Evolutionary conservation across 2,329 filamentous ascomycete species (phyloP).

Genomic region (Exophiala phaeomuriformis): DNA sequence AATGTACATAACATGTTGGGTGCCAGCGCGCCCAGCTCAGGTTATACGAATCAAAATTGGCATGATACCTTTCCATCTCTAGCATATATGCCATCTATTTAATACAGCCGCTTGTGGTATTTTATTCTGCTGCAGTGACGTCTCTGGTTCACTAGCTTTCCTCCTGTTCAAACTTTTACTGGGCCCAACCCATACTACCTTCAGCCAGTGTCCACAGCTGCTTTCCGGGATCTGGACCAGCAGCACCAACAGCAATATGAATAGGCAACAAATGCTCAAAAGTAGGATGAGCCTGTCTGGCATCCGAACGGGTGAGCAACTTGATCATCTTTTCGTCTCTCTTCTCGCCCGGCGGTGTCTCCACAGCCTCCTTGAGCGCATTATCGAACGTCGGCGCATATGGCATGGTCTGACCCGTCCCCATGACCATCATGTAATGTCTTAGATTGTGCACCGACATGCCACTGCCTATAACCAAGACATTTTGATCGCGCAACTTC

Average conservation of each 20-base stretch:
- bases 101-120: too few relatives aligned
- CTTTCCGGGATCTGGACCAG: slow-evolving; percentile 42
- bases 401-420: slow-evolving; percentile 41
- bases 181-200: slow-evolving; percentile 49
- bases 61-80: neutral
- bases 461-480: slow-evolving; percentile 63
- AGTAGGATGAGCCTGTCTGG: slow-evolving; percentile 55
- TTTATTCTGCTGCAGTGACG: too few relatives aligned
- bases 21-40: too few relatives aligned
- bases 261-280: slow-evolving; percentile 58
- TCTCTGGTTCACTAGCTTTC: neutral
- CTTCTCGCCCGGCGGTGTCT: slow-evolving; percentile 36
- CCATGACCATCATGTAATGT: slow-evolving; percentile 42
- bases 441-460: slow-evolving; percentile 68
- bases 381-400: slow-evolving; percentile 60
- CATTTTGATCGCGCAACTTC: slow-evolving; percentile 57
- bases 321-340: slow-evolving; percentile 40
- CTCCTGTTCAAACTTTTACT: slow-evolving; percentile 44
- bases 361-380: slow-evolving; percentile 59
- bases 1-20: too few relatives aligned
- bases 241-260: slow-evolving; percentile 51
- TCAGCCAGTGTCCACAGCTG: slow-evolving; percentile 45
- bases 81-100: neutral
- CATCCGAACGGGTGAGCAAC: slow-evolving; percentile 46
- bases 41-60: neutral